These are phyloP conservation scores for Didymella lethalis DNA, from an alignment of 2,329 filamentous ascomycete genomes.

Conservation along the genomic window DNA sequence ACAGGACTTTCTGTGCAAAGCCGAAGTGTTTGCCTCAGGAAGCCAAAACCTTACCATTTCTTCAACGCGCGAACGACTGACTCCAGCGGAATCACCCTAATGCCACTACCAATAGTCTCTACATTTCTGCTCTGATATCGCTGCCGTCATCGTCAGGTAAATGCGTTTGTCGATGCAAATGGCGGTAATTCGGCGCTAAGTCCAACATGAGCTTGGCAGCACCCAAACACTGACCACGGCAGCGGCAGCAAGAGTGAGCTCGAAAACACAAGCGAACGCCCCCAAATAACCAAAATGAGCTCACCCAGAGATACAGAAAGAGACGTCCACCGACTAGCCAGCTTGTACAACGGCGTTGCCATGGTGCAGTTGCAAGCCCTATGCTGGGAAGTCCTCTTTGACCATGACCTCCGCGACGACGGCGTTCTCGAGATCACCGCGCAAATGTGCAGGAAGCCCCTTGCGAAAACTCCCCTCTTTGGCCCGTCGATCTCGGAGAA, in stretches of 20 bases:
- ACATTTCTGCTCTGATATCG: not conserved
- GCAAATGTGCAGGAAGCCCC: not conserved
- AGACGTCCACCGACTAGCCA: not conserved
- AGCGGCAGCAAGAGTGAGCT: not conserved
- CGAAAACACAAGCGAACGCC: not conserved
- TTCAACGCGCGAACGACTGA: not conserved
- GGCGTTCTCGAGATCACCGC: not conserved
- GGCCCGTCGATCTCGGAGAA: not conserved
- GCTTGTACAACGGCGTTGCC: slow-evolving; percentile 7
- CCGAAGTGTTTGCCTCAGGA: not conserved
- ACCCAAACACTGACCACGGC: slow-evolving; percentile 2
- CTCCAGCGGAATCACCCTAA: not conserved
- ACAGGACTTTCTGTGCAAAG: not conserved
- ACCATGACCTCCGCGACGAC: not conserved
- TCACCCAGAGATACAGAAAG: not conserved
- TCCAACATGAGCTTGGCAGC: slow-evolving; percentile 1
- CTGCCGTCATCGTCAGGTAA: not conserved
- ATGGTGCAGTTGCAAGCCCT: slow-evolving; percentile 1
- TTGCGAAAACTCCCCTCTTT: not conserved
- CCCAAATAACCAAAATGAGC: not conserved
- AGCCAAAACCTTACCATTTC: not conserved
- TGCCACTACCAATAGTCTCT: slow-evolving; percentile 1
- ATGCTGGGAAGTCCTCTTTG: not conserved
- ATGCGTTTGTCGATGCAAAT: not conserved
- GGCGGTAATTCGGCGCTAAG: slow-evolving; percentile 8